Conservation (phyloP, 768 basidiomycete genomes). For the Rhodotorula paludigena region DNA sequence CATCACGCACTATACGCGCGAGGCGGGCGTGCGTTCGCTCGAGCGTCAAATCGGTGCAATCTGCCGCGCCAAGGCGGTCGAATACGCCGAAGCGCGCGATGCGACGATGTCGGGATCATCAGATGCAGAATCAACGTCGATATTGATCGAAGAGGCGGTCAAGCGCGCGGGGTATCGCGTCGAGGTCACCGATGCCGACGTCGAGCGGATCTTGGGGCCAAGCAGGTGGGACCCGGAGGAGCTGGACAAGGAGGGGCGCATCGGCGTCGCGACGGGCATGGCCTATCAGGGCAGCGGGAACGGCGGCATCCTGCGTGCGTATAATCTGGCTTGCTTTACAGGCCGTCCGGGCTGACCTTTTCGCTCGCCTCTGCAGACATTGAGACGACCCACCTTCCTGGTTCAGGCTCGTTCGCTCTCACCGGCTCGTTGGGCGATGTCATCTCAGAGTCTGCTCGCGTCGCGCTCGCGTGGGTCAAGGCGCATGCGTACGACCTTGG, state of each 20-base stretch:
- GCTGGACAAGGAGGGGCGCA: conserved; percentile 18
- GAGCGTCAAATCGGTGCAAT: conserved; percentile 82
- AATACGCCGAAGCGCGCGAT: conserved; percentile 65
- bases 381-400: conserved; percentile 74
- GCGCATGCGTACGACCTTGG: conserved; percentile 53
- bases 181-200: conserved; percentile 61
- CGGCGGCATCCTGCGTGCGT: conserved; percentile 43
- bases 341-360: background rate
- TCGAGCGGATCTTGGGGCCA: conserved; percentile 79
- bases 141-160: background rate
- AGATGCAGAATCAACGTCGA: background rate
- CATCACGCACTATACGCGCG: conserved; percentile 66
- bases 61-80: conserved; percentile 86
- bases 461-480: conserved; percentile 86
- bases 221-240: conserved; percentile 76
- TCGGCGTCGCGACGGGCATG: conserved; percentile 42
- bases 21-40: conserved; percentile 86
- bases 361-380: conserved; percentile 53
- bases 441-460: conserved; percentile 83
- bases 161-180: conserved; percentile 54
- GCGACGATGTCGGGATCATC: too few species aligned
- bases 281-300: conserved; percentile 45
- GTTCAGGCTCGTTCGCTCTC: conserved; percentile 64
- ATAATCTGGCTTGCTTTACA: background rate
- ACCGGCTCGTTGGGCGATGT: conserved; percentile 85